Conservation (phyloP, 2,329 filamentous ascomycete species). For the Pseudopithomyces maydicus region DNA sequence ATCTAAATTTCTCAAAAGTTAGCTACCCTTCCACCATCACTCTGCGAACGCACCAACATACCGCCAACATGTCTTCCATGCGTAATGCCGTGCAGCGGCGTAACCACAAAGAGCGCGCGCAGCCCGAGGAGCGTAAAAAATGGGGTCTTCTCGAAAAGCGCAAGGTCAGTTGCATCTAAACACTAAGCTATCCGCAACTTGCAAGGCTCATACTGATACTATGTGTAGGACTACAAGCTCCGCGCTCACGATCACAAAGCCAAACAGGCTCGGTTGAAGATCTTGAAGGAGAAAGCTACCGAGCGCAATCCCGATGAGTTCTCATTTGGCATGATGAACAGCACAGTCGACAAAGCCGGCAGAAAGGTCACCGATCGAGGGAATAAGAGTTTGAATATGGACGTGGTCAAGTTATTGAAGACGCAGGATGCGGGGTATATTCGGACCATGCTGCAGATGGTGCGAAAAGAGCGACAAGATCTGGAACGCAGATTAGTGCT, state of each 20-base stretch:
- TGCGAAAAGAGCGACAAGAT: slow-evolving; percentile 59
- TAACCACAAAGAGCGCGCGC: slow-evolving; percentile 87
- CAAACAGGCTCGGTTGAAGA: slow-evolving; percentile 65
- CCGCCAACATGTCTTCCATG: slow-evolving; percentile 37
- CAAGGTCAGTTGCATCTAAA: slow-evolving; percentile 56
- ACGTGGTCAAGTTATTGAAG: slow-evolving; percentile 67
- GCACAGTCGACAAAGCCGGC: slow-evolving; percentile 53
- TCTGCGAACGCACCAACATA: not conserved
- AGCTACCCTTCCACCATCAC: not conserved
- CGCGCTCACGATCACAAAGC: slow-evolving; percentile 67
- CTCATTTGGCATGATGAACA: slow-evolving; percentile 66
- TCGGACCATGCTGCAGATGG: slow-evolving; percentile 61
- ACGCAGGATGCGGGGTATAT: slow-evolving; percentile 69
- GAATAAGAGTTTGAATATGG: slow-evolving; percentile 54
- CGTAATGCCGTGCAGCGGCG: slow-evolving; percentile 65
- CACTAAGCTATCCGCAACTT: not conserved
- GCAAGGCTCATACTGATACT: not conserved
- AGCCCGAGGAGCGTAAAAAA: slow-evolving; percentile 80
- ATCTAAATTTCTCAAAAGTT: not conserved
- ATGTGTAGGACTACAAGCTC: slow-evolving; percentile 64
- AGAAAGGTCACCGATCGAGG: slow-evolving; percentile 51
- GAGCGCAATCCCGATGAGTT: slow-evolving; percentile 71
- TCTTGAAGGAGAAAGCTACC: slow-evolving; percentile 63
- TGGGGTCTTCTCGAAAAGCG: slow-evolving; percentile 95
- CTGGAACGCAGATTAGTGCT: slow-evolving; percentile 47